These are phyloP conservation scores for Trichosanthes truncata DNA, from an alignment of 306 rosid species.

Conservation along the genomic window DNA sequence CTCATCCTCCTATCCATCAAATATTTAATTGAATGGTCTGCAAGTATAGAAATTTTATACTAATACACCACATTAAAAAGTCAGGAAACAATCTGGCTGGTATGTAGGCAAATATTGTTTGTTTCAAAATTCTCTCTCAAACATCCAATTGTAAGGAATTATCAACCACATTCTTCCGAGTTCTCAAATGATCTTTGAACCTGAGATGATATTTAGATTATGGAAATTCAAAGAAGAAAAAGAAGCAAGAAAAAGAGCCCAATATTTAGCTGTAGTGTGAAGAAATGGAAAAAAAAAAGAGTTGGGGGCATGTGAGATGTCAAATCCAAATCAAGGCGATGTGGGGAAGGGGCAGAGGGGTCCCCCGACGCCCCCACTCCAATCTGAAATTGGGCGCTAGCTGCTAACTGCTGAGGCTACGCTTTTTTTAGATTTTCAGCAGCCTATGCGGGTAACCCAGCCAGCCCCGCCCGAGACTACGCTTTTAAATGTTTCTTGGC, in stretches of 20 bases:
- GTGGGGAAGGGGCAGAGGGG: constrained; percentile 15
- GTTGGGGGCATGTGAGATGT: constrained; percentile 22
- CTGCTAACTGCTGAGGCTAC: constrained; percentile 27
- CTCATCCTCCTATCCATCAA: too few species aligned
- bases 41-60: not conserved
- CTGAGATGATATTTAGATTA: not conserved
- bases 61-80: not conserved
- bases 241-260: not conserved
- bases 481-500: constrained; percentile 8
- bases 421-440: constrained; percentile 13
- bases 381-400: constrained; percentile 31
- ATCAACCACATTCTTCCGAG: not conserved
- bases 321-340: constrained; percentile 46
- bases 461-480: constrained; percentile 9
- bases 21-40: too few species aligned
- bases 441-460: not conserved
- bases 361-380: constrained; percentile 15
- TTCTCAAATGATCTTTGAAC: not conserved
- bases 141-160: not conserved
- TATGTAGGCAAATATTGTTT: not conserved
- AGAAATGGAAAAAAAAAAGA: not conserved
- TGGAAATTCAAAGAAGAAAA: not conserved
- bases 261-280: not conserved
- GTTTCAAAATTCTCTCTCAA: not conserved
- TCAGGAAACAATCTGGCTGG: too few species aligned